Conservation (phyloP, 2,329 filamentous ascomycete genomes). For the Fusarium udum region DNA sequence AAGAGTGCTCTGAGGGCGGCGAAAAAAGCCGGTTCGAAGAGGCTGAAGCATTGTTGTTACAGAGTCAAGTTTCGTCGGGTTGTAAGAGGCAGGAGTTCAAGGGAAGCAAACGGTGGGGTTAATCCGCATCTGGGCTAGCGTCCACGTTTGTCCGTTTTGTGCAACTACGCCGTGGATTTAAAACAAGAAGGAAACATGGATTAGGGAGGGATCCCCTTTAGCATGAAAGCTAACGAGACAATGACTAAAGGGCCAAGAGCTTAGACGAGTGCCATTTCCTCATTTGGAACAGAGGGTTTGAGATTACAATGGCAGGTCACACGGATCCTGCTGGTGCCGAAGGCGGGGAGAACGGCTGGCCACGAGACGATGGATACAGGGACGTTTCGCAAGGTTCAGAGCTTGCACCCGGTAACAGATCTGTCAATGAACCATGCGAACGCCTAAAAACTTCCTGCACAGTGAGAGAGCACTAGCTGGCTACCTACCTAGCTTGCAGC, state of each 20-base stretch:
- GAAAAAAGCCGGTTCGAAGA: slow-evolving; percentile 8
- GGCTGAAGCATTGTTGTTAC: slow-evolving; percentile 60
- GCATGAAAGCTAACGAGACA: neutral
- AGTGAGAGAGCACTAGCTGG: neutral
- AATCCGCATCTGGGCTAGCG: slow-evolving; percentile 16
- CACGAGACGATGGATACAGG: slow-evolving; percentile 20
- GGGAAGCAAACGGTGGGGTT: slow-evolving; percentile 19
- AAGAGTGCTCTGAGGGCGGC: neutral
- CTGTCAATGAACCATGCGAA: slow-evolving; percentile 18
- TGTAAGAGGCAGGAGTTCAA: slow-evolving; percentile 39
- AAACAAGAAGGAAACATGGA: slow-evolving; percentile 37
- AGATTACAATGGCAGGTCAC: slow-evolving; percentile 33
- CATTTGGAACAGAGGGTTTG: slow-evolving; percentile 18
- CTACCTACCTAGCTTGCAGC: neutral
- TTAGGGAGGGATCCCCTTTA: neutral
- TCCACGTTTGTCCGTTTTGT: slow-evolving; percentile 6
- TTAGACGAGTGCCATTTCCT: slow-evolving; percentile 9
- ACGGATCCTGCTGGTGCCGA: slow-evolving; percentile 31
- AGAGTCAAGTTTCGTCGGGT: slow-evolving; percentile 54
- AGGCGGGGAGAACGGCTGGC: slow-evolving; percentile 20
- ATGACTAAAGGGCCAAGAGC: neutral
- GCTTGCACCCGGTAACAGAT: slow-evolving; percentile 24
- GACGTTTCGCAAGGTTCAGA: slow-evolving; percentile 24
- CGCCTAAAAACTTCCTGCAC: neutral
- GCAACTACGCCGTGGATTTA: slow-evolving; percentile 18